phyloP scores from a whole-genome alignment of 208 protist genomes.

The Zelonia costaricensis region DNA sequence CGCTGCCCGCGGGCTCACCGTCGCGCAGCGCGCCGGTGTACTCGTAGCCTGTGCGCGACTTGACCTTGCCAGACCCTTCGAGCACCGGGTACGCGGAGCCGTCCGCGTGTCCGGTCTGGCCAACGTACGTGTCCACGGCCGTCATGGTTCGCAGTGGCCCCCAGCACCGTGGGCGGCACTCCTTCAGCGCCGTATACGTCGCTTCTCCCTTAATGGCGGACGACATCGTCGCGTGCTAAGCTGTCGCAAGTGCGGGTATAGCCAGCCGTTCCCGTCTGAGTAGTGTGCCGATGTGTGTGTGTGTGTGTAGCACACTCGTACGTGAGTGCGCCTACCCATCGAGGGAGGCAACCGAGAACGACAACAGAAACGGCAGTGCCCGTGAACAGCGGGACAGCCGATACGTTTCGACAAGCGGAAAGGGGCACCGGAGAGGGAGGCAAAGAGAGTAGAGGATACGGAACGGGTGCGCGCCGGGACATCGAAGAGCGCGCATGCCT shows the following conservation, averaged over 20 bases:
- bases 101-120: slow-evolving; percentile 17
- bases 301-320: slow-evolving; percentile 1
- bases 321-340: no score
- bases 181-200: slow-evolving; percentile 40
- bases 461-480: no score
- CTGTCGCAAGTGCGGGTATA: no score
- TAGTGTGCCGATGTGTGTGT: background rate
- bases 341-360: no score
- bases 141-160: slow-evolving; percentile 37
- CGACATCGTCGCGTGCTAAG: slow-evolving; percentile 5
- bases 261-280: background rate
- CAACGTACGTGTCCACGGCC: slow-evolving; percentile 22
- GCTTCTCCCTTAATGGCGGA: slow-evolving; percentile 12
- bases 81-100: slow-evolving; percentile 13
- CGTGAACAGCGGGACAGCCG: no score
- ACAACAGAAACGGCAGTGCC: no score
- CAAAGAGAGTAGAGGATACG: no score
- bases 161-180: slow-evolving; percentile 3
- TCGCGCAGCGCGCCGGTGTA: slow-evolving; percentile 55
- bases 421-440: no score
- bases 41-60: slow-evolving; percentile 63
- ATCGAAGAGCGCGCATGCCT: no score
- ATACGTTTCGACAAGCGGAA: no score
- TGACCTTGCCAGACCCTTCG: slow-evolving; percentile 45
- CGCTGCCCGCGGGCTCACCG: slow-evolving; percentile 54